A percentile compares a stretch with the other conserved stretches of the same genome.
These are phyloP conservation scores for Begonia fuchsioides DNA, from an alignment of 306 rosid species.

Conservation along the genomic window DNA sequence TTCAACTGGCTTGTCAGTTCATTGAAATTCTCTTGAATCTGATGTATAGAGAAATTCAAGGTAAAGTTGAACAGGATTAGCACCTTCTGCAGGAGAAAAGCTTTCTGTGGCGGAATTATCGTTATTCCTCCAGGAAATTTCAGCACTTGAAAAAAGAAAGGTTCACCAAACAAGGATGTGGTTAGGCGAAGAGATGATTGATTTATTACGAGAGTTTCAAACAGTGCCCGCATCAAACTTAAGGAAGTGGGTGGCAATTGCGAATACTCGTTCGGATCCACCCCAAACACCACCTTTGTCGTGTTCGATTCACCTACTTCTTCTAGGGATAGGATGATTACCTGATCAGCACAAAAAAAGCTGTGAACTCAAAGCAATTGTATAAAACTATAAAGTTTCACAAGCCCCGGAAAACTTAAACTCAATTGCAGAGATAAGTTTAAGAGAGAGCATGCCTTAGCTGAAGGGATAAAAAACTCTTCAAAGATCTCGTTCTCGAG, in stretches of 20 bases:
- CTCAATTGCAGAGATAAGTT: too few species aligned
- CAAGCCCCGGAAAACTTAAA: too few species aligned
- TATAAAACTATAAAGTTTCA: too few species aligned
- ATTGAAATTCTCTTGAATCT: slow-evolving; percentile 41
- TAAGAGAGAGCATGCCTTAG: slow-evolving; percentile 28
- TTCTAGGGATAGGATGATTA: slow-evolving; percentile 47
- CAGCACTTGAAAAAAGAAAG: slow-evolving; percentile 53
- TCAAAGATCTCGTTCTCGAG: slow-evolving; percentile 46
- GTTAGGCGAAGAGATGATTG: slow-evolving; percentile 36
- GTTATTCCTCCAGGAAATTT: slow-evolving; percentile 78
- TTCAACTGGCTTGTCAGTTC: slow-evolving; percentile 58
- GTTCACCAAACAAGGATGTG: slow-evolving; percentile 47
- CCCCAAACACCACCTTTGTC: slow-evolving; percentile 54
- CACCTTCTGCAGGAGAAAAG: slow-evolving; percentile 61
- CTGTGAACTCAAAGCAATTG: too few species aligned
- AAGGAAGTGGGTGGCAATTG: slow-evolving; percentile 28
- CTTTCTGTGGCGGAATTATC: slow-evolving; percentile 50
- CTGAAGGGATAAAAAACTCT: slow-evolving; percentile 41
- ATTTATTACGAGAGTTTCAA: slow-evolving; percentile 25
- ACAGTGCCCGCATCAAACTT: slow-evolving; percentile 42
- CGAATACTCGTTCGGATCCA: slow-evolving; percentile 37
- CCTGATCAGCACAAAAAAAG: slow-evolving; percentile 24
- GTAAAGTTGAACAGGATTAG: slow-evolving; percentile 56
- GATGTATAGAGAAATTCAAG: slow-evolving; percentile 58
- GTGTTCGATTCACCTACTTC: slow-evolving; percentile 25